Base-by-base conservation (phyloP, 192 early-diverging fungal species). In the Physocladia obscura region DNA sequence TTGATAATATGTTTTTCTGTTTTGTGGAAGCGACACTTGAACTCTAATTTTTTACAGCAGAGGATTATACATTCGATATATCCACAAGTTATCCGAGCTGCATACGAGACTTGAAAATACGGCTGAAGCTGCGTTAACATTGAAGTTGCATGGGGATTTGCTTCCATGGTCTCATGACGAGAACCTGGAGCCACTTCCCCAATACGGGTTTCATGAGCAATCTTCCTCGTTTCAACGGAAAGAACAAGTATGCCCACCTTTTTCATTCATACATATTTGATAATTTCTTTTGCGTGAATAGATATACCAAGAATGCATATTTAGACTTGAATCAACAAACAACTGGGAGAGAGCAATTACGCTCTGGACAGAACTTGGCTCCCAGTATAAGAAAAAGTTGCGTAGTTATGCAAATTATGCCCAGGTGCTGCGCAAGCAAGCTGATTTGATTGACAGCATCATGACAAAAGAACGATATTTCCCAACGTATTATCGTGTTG, bases 301-400 rank as follows among this genome's bases (percentile, higher is more conserved):
- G 27, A 79, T 92, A 8, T 85, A 84, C 69, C 47, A 76, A 40
- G 74, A 79, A 37, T 85, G 85, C 70, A 71, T 92, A 13, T 74
- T 81, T 8, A 81, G 89, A 30, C 74, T 92, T 15, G 89, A 89
- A 32, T 71, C 74, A 17, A 87, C 88, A 21, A 78, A 72, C 30
- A 82, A 88, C 3, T 92, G 91, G 91, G 91, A 92, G 69, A 63
- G 88, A 1, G 87, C 87, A n/a, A 76, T 90, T 36, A 80, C 82
- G 17, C 44, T 90, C 4, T 89, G 86, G 69, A 77, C 82, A 27
- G 89, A 92, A 67, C 73, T 92, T 17, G 77, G 58, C 4, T 56
- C 70, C 2, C 78, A 89, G 38, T 91, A 89, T 50, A 88, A 88
- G 60, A 67, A 62, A 22, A 73, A 73, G 3, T 83, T 71, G 60